These are phyloP conservation scores for Cyberlindnera sargentensis DNA, from an alignment of 805 yeast species.

Conservation along the genomic window DNA sequence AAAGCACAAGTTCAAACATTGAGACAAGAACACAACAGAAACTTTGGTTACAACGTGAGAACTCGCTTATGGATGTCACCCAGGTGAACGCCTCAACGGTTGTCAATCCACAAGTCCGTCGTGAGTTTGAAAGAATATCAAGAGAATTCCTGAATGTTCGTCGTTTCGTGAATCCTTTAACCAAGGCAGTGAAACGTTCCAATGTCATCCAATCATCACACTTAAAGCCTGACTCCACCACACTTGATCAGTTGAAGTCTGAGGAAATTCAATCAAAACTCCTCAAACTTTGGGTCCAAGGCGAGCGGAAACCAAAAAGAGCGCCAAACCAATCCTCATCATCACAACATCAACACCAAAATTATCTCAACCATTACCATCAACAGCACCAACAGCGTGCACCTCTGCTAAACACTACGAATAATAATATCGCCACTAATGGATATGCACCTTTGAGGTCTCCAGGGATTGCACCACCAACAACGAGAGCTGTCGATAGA, in stretches of 20 bases:
- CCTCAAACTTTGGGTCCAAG: constrained; percentile 20
- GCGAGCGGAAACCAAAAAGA: constrained; percentile 7
- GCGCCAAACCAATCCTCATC: background rate
- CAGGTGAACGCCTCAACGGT: constrained; percentile 6
- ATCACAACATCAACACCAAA: background rate
- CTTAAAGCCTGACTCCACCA: background rate
- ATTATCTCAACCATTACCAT: background rate
- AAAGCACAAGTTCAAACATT: constrained; percentile 28
- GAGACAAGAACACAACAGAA: constrained; percentile 79
- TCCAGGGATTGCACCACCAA: constrained; percentile 22
- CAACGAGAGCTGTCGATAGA: constrained; percentile 36
- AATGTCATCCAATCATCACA: constrained; percentile 14
- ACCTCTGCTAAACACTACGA: too few species aligned
- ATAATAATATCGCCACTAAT: too few species aligned
- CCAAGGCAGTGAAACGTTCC: constrained; percentile 51
- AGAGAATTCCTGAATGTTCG: constrained; percentile 67
- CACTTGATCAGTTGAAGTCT: constrained; percentile 5
- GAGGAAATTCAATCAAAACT: constrained; percentile 17
- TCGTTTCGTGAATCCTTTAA: constrained; percentile 63
- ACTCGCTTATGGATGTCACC: constrained; percentile 52
- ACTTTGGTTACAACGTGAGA: constrained; percentile 78
- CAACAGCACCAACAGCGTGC: too few species aligned
- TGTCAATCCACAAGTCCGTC: constrained; percentile 44
- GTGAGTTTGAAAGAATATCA: constrained; percentile 74
- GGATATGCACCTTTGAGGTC: constrained; percentile 6